Evolutionary conservation across 306 rosid species (phyloP), one percentile per base, ranked within the genome.

Genomic region (Benincasa hispida): DNA sequence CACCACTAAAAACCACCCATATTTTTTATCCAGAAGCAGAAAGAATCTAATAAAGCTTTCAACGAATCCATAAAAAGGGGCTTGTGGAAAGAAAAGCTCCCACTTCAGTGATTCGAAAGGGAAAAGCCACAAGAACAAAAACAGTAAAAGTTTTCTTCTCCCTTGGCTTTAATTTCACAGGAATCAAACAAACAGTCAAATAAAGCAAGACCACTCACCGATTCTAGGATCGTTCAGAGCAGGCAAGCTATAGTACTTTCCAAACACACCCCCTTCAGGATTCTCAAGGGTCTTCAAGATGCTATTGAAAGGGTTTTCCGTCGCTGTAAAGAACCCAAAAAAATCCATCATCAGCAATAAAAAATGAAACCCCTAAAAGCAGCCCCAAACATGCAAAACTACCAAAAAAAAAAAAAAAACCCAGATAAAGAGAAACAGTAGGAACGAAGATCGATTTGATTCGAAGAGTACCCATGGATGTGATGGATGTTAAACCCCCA

Each of bases 181-280:
- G 34, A 81, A 83, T 8, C 66, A 77, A 63, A 22, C 39, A 24
- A 28, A 70, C 3, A 72, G 10, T 45, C 24, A 25, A 47, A 48
- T 5, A 77, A 77, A 77, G 27, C 22, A 58, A 50, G 13, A 10
- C 28, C 53, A 87, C 86, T 53, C 32, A 92, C 99, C 99, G 75
- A 94, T 87, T 83, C 97, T 83, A 5, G 95, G 91, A 90, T 94
- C 99, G 72, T 87, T 84, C 77, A 94, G 89, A 81, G 97, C 93
- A 10, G 96, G 88, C 86, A 94, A 86, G 86, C 97, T 94, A 75
- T 85, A 91, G 87, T 90, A 92, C 63, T 87, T 89, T n/a, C 99
- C 99, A 39, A 94, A 90, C 62, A 86, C 90, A 50, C 93, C 96
- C 41, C 90, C 97, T 27, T 86, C 95, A 5, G 96, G 93, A 83